These are phyloP conservation scores for Phanerochaete carnosa DNA, from an alignment of 768 basidiomycete species.

Conservation along the genomic window DNA sequence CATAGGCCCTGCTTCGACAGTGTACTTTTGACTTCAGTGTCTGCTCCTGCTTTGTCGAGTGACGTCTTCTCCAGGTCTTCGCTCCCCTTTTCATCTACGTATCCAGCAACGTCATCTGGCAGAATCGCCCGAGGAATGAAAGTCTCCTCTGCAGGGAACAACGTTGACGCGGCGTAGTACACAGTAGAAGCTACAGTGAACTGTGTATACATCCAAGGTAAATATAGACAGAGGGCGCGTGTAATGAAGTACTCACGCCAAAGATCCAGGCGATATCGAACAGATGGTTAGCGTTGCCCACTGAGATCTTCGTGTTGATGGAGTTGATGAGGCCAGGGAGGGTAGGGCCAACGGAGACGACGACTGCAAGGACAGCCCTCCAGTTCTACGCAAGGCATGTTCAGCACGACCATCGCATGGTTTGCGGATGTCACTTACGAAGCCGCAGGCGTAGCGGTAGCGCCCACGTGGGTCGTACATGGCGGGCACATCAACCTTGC, in stretches of 20 bases:
- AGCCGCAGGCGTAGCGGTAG: constrained; percentile 74
- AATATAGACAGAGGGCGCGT: not conserved
- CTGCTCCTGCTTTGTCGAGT: constrained; percentile 6
- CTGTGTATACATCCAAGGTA: constrained; percentile 14
- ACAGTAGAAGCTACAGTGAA: constrained; percentile 32
- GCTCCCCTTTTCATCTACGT: not conserved
- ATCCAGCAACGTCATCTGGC: constrained; percentile 8
- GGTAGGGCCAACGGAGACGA: constrained; percentile 66
- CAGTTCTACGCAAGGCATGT: constrained; percentile 72
- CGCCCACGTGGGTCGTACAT: constrained; percentile 80
- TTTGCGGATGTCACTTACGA: too few species aligned
- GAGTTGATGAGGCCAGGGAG: constrained; percentile 76
- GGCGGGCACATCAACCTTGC: constrained; percentile 75
- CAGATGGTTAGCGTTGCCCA: constrained; percentile 53
- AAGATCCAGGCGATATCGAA: constrained; percentile 78
- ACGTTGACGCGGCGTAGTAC: constrained; percentile 30
- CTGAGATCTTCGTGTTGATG: constrained; percentile 62
- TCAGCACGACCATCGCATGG: not conserved
- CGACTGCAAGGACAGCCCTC: constrained; percentile 67
- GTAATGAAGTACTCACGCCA: constrained; percentile 30
- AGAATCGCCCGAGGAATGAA: constrained; percentile 26
- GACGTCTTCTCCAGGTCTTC: constrained; percentile 10
- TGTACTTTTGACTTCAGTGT: constrained; percentile 7
- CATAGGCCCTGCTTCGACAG: not conserved
- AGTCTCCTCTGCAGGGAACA: constrained; percentile 38